Base-by-base conservation (phyloP, 768 basidiomycete species). In the Leccinum ochraceum region DNA sequence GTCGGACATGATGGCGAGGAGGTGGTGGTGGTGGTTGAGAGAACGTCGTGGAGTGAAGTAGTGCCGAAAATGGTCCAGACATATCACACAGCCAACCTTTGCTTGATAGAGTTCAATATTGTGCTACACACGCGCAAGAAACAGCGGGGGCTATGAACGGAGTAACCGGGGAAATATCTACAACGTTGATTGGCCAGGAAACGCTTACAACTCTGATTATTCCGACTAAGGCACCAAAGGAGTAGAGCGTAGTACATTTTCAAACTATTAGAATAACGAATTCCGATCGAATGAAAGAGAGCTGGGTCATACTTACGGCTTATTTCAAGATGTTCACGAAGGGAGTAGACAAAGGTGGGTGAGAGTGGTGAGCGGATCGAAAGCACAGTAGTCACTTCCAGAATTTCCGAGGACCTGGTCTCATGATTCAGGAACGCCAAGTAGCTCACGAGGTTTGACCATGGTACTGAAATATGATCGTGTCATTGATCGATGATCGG, bases 181-280 rank as follows among this genome's bases (percentile, higher is more conserved):
- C 61, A 51, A 46, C 56, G 57, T 51, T 63, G 60, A 69, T 67
- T 66, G 65, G 63, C 36, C 65, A 51, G 26, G 34, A 51, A 54
- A 56, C 26, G 52, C 56, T 28, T 66, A 61, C 63, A 56, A 74
- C 20, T 63, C 58, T 60, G 70, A 69, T 17, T 73, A 73, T 54
- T 74, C 73, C 54, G 73, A 73, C 53, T 72, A 75, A 24, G 73
- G 66, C 54, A 62, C 65, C 55, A 74, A 52, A 50, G 72, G 58
- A 20, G 71, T 73, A 28, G 65, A 70, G 5, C 68, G 73, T 60
- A 65, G 2, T 37, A 70, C 14, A 69, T 66, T 39, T 69, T 32
- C 64, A 59, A 66, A 57, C 72, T 74, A 24, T 24, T 24, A 62
- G 42, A 49, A 64, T 57, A 57, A 39, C 17, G 39, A 17, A 17